Conservation (phyloP, 2,329 filamentous ascomycete genomes). For the Fragosphaeria purpurea region DNA sequence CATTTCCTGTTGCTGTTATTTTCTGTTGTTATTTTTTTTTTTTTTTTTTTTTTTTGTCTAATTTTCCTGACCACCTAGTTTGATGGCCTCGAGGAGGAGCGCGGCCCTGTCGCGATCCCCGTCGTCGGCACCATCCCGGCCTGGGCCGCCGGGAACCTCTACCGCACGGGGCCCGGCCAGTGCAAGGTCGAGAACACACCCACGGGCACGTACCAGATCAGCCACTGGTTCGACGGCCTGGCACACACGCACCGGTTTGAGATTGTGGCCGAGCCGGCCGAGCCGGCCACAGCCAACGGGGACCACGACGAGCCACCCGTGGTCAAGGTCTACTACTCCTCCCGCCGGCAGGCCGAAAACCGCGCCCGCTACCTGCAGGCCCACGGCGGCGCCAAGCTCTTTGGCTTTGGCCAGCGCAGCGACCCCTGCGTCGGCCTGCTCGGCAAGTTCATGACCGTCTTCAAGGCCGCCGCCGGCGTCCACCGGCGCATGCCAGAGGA, state of each 20-base stretch:
- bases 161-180: constrained; percentile 63
- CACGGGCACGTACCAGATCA: constrained; percentile 49
- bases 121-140: constrained; percentile 58
- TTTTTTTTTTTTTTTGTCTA: too few species aligned
- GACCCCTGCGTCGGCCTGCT: constrained; percentile 70
- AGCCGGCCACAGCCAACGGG: constrained; percentile 12
- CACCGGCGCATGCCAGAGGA: constrained; percentile 17
- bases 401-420: constrained; percentile 60
- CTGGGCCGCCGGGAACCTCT: constrained; percentile 63
- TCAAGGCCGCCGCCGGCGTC: constrained; percentile 22
- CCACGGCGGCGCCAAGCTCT: constrained; percentile 44
- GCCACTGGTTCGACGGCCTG: constrained; percentile 77
- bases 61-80: constrained; percentile 39
- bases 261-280: constrained; percentile 34
- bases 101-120: constrained; percentile 50
- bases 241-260: constrained; percentile 63
- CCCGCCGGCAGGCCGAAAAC: constrained; percentile 55
- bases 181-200: constrained; percentile 49
- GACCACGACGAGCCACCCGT: too few species aligned
- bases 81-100: constrained; percentile 55
- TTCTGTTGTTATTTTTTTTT: too few species aligned
- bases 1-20: background rate
- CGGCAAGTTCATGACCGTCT: constrained; percentile 57
- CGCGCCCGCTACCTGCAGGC: constrained; percentile 50
- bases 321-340: constrained; percentile 56